Percentiles rank a stretch among this genome's conserved stretches.
phyloP scores from a whole-genome alignment of 805 yeast species.

The Wickerhamiella alocasiicola region DNA sequence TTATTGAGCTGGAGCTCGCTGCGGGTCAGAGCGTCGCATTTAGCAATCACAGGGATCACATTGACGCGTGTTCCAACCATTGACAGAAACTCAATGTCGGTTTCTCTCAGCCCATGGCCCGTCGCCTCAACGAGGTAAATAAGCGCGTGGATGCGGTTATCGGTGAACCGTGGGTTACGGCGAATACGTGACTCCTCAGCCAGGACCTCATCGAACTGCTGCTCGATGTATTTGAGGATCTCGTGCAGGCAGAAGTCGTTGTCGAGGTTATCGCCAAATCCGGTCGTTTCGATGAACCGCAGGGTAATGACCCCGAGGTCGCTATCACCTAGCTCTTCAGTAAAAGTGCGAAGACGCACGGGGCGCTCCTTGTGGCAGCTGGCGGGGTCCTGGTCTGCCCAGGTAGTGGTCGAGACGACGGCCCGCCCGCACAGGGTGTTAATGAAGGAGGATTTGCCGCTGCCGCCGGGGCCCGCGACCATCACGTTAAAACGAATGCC shows the following conservation, averaged over 20 bases:
- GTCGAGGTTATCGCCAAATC: conserved; percentile 66
- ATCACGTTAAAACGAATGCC: conserved; percentile 74
- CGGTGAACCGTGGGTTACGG: conserved; percentile 58
- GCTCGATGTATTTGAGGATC: conserved; percentile 50
- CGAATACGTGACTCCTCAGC: conserved; percentile 64
- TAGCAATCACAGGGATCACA: conserved; percentile 74
- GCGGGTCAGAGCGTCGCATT: conserved; percentile 73
- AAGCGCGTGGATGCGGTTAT: conserved; percentile 65
- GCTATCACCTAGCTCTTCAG: conserved; percentile 20
- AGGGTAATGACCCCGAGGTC: conserved; percentile 28
- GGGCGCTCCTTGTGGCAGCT: conserved; percentile 23
- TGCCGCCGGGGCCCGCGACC: conserved; percentile 83
- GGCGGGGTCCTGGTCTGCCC: conserved; percentile 20
- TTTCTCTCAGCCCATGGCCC: conserved; percentile 45
- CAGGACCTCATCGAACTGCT: conserved; percentile 58
- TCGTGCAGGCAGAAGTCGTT: conserved; percentile 39
- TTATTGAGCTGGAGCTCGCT: conserved; percentile 67
- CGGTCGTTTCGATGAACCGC: conserved; percentile 58
- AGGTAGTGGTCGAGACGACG: conserved; percentile 35
- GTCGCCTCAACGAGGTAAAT: conserved; percentile 63
- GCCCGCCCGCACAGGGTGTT: conserved; percentile 80
- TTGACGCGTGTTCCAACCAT: conserved; percentile 69
- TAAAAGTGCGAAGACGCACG: conserved; percentile 20
- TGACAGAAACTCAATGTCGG: conserved; percentile 69
- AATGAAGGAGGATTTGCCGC: conserved; percentile 85